These are phyloP conservation scores for Clonostachys chloroleuca DNA, from an alignment of 2,329 filamentous ascomycete genomes.

Conservation along the genomic window DNA sequence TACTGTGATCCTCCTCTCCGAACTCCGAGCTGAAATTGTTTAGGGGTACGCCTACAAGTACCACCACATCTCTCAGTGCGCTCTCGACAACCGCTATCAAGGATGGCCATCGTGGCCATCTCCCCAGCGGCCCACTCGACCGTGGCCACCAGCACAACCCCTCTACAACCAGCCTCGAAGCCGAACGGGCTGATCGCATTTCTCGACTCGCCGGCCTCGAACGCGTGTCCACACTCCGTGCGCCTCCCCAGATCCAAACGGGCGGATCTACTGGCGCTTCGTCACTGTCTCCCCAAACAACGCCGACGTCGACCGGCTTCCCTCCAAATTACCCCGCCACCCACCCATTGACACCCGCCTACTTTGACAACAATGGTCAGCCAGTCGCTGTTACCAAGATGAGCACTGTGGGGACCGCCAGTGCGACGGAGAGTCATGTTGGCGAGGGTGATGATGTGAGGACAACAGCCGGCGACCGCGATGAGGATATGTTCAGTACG, in stretches of 20 bases:
- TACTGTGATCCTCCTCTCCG: not conserved
- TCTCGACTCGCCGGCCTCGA: constrained; percentile 91
- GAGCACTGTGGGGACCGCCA: constrained; percentile 88
- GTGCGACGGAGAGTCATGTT: constrained; percentile 72
- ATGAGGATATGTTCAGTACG: constrained; percentile 69
- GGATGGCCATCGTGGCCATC: constrained; percentile 85
- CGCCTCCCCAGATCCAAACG: constrained; percentile 28
- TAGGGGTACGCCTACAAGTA: constrained; percentile 89
- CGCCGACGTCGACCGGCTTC: constrained; percentile 42
- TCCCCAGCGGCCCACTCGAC: constrained; percentile 48
- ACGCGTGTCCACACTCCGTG: constrained; percentile 73
- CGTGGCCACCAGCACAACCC: constrained; percentile 54
- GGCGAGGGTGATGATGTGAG: constrained; percentile 45
- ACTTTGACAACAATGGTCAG: constrained; percentile 75
- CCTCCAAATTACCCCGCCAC: constrained; percentile 28
- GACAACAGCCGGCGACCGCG: constrained; percentile 49
- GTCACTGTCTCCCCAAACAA: constrained; percentile 43
- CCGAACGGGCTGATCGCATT: constrained; percentile 91
- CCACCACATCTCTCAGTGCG: constrained; percentile 85
- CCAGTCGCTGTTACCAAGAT: constrained; percentile 68
- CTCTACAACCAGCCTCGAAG: constrained; percentile 72
- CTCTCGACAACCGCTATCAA: constrained; percentile 95
- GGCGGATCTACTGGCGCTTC: constrained; percentile 18
- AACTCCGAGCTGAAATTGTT: constrained; percentile 2
- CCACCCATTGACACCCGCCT: constrained; percentile 54